phyloP scores from a whole-genome alignment of 177 flowering plant genomes.

The Vitis hybrid region DNA sequence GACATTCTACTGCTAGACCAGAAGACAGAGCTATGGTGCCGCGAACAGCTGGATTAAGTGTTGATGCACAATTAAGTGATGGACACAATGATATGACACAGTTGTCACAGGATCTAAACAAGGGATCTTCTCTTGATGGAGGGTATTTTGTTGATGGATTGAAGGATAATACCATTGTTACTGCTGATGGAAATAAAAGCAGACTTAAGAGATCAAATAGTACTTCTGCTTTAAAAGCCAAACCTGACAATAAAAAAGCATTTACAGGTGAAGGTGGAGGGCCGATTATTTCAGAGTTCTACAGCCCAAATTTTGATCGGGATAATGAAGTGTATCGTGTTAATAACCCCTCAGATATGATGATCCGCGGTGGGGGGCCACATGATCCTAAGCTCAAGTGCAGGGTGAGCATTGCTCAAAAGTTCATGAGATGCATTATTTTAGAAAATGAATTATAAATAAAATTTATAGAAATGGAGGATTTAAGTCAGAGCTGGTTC shows the following conservation, averaged over 20 bases:
- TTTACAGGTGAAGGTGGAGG: constrained; percentile 33
- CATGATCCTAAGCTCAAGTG: constrained; percentile 70
- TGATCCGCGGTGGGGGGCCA: constrained; percentile 38
- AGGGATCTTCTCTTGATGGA: constrained; percentile 24
- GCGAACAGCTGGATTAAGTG: constrained; percentile 21
- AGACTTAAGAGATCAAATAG: constrained; percentile 74
- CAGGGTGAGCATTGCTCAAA: constrained; percentile 51
- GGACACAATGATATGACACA: constrained; percentile 5
- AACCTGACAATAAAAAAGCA: constrained; percentile 23
- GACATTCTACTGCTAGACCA: constrained; percentile 16
- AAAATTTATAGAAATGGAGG: background rate
- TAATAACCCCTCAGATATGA: constrained; percentile 40
- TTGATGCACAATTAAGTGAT: constrained; percentile 22
- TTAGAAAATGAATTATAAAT: background rate
- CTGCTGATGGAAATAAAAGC: constrained; percentile 38
- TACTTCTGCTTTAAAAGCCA: constrained; percentile 55
- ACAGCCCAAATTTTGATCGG: constrained; percentile 37
- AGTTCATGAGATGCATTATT: background rate
- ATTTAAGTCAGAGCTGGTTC: constrained; percentile 2
- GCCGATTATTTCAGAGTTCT: constrained; percentile 54
- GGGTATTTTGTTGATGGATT: constrained; percentile 19
- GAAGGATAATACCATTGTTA: constrained; percentile 11
- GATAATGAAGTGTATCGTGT: constrained; percentile 23
- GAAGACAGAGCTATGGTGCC: constrained; percentile 32
- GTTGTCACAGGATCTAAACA: constrained; percentile 24